Percentiles rank a stretch among this genome's conserved stretches.
Evolutionary conservation across 352 stramenopile species (phyloP).

Genomic region (Phytophthora pinifolia): DNA sequence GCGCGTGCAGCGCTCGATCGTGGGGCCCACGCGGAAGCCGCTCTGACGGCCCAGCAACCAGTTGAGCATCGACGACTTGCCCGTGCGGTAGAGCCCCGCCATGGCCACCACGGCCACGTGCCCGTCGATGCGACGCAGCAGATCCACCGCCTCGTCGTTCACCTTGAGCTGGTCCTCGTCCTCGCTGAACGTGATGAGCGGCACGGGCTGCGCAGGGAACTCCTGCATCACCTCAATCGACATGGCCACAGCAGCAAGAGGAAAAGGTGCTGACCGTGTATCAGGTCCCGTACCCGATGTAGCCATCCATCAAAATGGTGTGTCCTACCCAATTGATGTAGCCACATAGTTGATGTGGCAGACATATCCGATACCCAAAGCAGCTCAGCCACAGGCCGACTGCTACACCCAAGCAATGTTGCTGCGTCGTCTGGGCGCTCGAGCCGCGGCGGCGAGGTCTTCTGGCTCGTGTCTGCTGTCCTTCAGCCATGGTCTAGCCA

Average conservation of each 20-base stretch:
- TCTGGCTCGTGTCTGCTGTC: slow-evolving; percentile 23
- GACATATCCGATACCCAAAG: slow-evolving; percentile 10
- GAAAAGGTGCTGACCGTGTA: neutral
- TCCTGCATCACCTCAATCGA: slow-evolving; percentile 31
- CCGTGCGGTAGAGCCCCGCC: slow-evolving; percentile 85
- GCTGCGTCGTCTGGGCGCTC: slow-evolving; percentile 38
- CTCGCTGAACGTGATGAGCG: slow-evolving; percentile 86
- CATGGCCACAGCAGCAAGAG: slow-evolving; percentile 19
- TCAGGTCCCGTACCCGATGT: too few species aligned
- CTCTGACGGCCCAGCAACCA: slow-evolving; percentile 71
- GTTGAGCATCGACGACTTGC: slow-evolving; percentile 89
- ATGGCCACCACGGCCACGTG: slow-evolving; percentile 82
- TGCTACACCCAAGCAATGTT: slow-evolving; percentile 20
- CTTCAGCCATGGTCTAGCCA: slow-evolving; percentile 12
- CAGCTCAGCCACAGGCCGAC: slow-evolving; percentile 14
- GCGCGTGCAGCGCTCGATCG: slow-evolving; percentile 81
- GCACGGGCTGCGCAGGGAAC: slow-evolving; percentile 79
- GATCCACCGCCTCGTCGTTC: slow-evolving; percentile 70
- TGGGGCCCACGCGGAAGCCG: slow-evolving; percentile 81
- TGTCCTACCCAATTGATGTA: neutral
- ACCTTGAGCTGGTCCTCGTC: slow-evolving; percentile 79
- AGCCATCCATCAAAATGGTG: too few species aligned
- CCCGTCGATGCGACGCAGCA: slow-evolving; percentile 71
- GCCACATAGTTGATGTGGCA: neutral
- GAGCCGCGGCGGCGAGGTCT: slow-evolving; percentile 17